Evolutionary conservation across 1,284 basidiomycete species (phyloP).

Genomic region (Cystobasidium slooffiae): DNA sequence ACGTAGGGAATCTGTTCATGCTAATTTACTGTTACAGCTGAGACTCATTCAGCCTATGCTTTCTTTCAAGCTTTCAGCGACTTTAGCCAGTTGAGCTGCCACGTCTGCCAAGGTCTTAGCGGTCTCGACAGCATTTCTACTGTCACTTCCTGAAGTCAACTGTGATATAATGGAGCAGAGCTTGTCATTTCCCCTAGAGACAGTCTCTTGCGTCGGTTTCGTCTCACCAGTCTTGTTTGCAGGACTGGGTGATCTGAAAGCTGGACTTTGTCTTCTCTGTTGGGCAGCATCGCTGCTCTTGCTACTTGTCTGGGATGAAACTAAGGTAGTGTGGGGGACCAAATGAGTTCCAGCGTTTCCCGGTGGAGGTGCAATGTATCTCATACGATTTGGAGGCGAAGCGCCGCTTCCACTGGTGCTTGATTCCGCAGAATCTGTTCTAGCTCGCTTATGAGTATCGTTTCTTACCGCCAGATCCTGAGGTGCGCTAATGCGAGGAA

Average conservation of each 20-base stretch:
- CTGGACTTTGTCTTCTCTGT: background rate
- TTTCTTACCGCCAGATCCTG: background rate
- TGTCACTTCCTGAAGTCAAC: background rate
- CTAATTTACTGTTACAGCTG: too few relatives aligned
- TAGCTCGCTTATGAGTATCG: conserved; percentile 3
- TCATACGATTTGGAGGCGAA: background rate
- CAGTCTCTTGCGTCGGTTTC: background rate
- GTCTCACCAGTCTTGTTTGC: background rate
- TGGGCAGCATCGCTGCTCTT: background rate
- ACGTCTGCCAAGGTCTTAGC: conserved; percentile 21
- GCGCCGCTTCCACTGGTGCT: background rate
- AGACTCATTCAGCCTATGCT: background rate
- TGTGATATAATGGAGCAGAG: background rate
- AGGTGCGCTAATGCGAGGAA: background rate
- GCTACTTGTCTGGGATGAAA: too few relatives aligned
- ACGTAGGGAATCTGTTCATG: too few relatives aligned
- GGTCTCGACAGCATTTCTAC: background rate
- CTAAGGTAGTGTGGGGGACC: background rate
- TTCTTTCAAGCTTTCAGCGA: conserved; percentile 10
- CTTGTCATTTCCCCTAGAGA: background rate
- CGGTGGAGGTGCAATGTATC: conserved; percentile 10
- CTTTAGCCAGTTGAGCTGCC: conserved; percentile 1
- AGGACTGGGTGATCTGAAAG: background rate
- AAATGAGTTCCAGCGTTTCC: background rate
- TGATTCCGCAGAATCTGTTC: conserved; percentile 10